Conservation (phyloP, 768 basidiomycete species). For the Exidia glandulosa region DNA sequence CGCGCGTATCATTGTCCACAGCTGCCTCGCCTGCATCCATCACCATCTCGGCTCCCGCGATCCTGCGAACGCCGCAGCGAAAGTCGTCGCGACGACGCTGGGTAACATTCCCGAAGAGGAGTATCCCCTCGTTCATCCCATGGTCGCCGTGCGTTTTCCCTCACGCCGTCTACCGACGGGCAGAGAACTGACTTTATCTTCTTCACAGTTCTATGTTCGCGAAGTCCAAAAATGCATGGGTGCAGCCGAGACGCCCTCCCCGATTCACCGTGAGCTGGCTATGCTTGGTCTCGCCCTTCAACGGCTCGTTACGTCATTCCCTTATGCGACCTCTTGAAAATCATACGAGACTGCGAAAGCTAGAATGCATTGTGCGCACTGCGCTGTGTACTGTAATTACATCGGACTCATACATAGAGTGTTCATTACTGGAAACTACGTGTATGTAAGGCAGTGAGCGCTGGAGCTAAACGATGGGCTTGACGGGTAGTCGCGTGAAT, state of each 20-base stretch:
- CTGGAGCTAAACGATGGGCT: no score
- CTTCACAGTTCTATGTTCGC: neutral
- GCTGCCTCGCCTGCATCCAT: neutral
- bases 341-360: no score
- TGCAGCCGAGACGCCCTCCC: neutral
- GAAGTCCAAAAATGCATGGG: neutral
- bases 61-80: neutral
- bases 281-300: neutral
- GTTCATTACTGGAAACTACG: no score
- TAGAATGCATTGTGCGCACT: no score
- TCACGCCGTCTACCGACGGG: neutral
- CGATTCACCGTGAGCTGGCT: neutral
- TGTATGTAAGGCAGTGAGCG: no score
- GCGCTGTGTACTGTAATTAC: no score
- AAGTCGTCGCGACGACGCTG: neutral
- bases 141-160: neutral
- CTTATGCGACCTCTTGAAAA: neutral
- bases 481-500: no score
- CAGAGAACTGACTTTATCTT: neutral
- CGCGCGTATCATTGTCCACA: neutral
- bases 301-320: neutral
- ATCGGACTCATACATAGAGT: no score
- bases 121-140: neutral
- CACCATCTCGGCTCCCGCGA: neutral
- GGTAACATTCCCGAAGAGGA: neutral